A percentile compares a stretch with the other conserved stretches of the same genome.
These are phyloP conservation scores for Pythium folliculosum DNA, from an alignment of 352 stramenopile genomes.

Conservation along the genomic window DNA sequence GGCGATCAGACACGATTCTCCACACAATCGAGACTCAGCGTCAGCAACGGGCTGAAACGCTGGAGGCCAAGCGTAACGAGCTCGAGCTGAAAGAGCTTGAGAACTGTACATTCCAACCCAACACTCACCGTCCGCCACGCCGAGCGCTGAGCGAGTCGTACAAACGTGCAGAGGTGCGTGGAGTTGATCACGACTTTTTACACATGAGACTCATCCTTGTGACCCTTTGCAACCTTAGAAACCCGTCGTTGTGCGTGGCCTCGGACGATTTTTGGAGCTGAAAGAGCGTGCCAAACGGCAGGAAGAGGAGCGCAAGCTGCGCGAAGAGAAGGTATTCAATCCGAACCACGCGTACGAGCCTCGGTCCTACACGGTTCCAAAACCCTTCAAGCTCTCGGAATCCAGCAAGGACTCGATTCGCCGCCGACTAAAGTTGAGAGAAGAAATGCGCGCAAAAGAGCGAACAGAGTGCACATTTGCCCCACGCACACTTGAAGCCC, in stretches of 20 bases:
- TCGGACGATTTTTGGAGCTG: conserved; percentile 78
- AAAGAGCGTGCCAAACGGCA: conserved; percentile 70
- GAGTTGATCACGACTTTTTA: neutral
- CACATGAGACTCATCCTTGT: neutral
- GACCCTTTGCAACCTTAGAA: conserved; percentile 10
- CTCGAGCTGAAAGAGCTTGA: conserved; percentile 65
- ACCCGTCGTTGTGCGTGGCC: conserved; percentile 73
- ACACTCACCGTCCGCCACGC: conserved; percentile 9
- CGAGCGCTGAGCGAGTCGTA: neutral
- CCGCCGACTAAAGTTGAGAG: conserved; percentile 39
- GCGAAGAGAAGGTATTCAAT: conserved; percentile 65
- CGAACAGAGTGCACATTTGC: conserved; percentile 61
- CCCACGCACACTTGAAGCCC: conserved; percentile 56
- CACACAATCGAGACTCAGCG: conserved; percentile 69
- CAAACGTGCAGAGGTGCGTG: conserved; percentile 8
- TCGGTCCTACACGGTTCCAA: conserved; percentile 72
- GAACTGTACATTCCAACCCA: conserved; percentile 85
- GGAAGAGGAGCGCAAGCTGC: conserved; percentile 58
- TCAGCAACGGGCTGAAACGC: conserved; percentile 50
- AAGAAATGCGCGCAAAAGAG: conserved; percentile 60
- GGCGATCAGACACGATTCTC: conserved; percentile 66
- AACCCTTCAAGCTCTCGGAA: conserved; percentile 74
- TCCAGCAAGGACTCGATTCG: conserved; percentile 57
- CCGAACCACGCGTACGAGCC: conserved; percentile 59
- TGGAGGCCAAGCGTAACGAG: conserved; percentile 60